A percentile compares a stretch with the other conserved stretches of the same genome.
Evolutionary conservation across 257 asterid genomes (phyloP).

Genomic region (Penstemon barbatus): DNA sequence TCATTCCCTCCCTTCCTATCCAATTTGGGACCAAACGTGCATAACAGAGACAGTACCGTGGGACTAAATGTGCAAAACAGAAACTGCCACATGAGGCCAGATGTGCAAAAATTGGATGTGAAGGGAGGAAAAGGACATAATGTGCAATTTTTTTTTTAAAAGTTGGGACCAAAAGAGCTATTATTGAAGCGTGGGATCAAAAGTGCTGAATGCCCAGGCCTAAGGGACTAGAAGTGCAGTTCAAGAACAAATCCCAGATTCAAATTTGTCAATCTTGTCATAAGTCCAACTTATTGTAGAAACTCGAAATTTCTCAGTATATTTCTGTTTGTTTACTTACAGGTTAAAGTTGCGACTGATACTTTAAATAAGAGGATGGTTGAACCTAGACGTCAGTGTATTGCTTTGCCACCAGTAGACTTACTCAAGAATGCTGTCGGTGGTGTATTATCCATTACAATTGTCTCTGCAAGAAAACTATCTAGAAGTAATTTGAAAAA

Average conservation of each 20-base stretch:
- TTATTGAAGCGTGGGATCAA: no score
- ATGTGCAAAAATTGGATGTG: no score
- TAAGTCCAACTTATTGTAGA: not conserved
- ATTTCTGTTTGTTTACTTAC: slow-evolving; percentile 24
- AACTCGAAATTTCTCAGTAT: not conserved
- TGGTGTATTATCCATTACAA: slow-evolving; percentile 64
- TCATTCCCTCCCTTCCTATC: no score
- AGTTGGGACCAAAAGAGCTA: no score
- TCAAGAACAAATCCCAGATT: not conserved
- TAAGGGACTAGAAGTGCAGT: no score
- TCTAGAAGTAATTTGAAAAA: slow-evolving; percentile 48
- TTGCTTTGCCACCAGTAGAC: slow-evolving; percentile 74
- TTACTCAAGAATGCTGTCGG: slow-evolving; percentile 78
- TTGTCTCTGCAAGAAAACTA: slow-evolving; percentile 65
- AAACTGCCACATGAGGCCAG: no score
- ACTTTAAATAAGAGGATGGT: slow-evolving; percentile 85
- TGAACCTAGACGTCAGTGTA: slow-evolving; percentile 93
- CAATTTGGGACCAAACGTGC: no score
- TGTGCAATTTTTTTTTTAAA: no score
- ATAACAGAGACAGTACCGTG: no score
- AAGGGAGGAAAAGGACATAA: no score
- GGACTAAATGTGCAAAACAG: no score
- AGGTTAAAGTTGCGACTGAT: slow-evolving; percentile 81
- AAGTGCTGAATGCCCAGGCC: no score
- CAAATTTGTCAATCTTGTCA: slow-evolving; percentile 1